Conservation (phyloP, 768 basidiomycete species). For the Calocybe cyanea region DNA sequence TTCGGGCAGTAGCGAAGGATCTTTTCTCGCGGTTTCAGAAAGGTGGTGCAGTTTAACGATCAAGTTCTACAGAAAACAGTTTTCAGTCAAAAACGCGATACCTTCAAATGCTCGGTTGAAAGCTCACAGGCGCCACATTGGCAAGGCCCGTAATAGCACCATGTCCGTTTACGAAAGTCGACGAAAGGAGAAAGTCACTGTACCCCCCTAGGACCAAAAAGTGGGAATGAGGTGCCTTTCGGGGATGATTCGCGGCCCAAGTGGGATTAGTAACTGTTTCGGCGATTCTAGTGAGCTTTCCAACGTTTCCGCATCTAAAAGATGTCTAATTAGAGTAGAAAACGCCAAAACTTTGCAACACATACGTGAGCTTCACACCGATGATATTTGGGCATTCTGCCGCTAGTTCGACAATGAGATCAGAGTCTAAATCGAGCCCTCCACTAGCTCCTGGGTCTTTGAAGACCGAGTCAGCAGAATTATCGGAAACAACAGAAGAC, state of each 20-base stretch:
- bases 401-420: constrained; percentile 80
- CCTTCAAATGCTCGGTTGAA: constrained; percentile 4
- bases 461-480: constrained; percentile 5
- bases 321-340: not conserved
- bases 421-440: constrained; percentile 90
- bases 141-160: constrained; percentile 91
- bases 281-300: constrained; percentile 84
- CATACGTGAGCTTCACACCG: constrained; percentile 88
- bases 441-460: constrained; percentile 83
- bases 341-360: constrained; percentile 8
- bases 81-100: too few species aligned
- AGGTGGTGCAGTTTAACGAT: constrained; percentile 59
- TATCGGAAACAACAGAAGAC: constrained; percentile 2
- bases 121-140: constrained; percentile 71
- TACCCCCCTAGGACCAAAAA: constrained; percentile 89
- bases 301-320: constrained; percentile 82
- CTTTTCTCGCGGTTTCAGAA: constrained; percentile 50
- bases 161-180: constrained; percentile 68
- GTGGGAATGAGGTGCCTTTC: constrained; percentile 59
- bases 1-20: constrained; percentile 57
- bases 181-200: constrained; percentile 76
- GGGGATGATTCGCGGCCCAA: constrained; percentile 60
- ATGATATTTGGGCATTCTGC: constrained; percentile 69
- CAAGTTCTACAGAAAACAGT: constrained; percentile 42
- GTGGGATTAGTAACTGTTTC: constrained; percentile 54